Evolutionary conservation across 257 asterid genomes (phyloP).

Genomic region (Nicotiana knightiana): DNA sequence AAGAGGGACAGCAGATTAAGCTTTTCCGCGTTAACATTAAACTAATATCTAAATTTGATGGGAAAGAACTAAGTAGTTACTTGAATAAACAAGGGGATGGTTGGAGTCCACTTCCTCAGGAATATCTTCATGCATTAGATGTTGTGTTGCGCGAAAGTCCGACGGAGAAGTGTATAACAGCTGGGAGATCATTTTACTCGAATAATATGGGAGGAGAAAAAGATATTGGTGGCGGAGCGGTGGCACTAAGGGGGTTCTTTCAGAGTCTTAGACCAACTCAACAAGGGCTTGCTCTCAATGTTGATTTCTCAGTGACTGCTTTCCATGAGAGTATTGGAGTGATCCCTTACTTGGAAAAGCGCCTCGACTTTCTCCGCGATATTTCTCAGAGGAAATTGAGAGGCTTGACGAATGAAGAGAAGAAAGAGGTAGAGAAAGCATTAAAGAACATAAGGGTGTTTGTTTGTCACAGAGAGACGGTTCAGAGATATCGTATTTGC

Average conservation of each 20-base stretch:
- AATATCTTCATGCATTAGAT: constrained; percentile 90
- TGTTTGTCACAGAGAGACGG: constrained; percentile 78
- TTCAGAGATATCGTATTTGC: constrained; percentile 70
- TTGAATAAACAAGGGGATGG: constrained; percentile 44
- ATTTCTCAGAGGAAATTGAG: constrained; percentile 34
- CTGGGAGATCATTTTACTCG: constrained; percentile 72
- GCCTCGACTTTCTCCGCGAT: constrained; percentile 54
- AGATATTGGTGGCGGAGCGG: constrained; percentile 89
- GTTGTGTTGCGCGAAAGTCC: constrained; percentile 75
- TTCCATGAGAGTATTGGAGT: constrained; percentile 92
- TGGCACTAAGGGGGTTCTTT: constrained; percentile 80
- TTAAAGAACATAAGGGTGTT: constrained; percentile 76
- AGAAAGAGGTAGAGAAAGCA: constrained; percentile 64
- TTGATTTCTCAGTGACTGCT: constrained; percentile 88
- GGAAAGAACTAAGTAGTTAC: constrained; percentile 39
- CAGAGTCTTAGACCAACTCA: constrained; percentile 92
- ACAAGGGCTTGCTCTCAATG: constrained; percentile 90
- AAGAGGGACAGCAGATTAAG: constrained; percentile 32
- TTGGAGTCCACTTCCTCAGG: constrained; percentile 69
- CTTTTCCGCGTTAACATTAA: constrained; percentile 62
- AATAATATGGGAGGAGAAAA: constrained; percentile 61
- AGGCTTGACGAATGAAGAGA: constrained; percentile 48
- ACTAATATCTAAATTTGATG: constrained; percentile 82
- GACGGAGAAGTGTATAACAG: constrained; percentile 47
- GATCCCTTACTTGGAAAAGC: constrained; percentile 66